These are phyloP conservation scores for Phytomonas sp. DNA, from an alignment of 208 protist genomes.

Conservation along the genomic window DNA sequence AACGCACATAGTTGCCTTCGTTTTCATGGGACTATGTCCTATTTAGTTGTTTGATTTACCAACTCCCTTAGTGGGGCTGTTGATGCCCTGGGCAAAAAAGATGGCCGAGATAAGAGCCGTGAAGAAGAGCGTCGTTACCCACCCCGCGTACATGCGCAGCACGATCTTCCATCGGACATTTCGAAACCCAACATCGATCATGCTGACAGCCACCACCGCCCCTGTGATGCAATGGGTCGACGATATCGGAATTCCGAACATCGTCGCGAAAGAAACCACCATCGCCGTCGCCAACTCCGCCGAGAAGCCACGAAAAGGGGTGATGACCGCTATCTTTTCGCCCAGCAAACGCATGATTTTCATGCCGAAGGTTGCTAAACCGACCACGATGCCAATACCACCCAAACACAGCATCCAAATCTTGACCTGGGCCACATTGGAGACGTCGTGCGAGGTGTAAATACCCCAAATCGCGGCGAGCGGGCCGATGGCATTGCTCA, in stretches of 20 bases:
- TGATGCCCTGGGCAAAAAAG: conserved; percentile 55
- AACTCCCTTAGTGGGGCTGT: conserved; percentile 15
- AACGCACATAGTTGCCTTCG: background rate
- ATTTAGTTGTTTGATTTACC: background rate
- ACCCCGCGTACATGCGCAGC: conserved; percentile 44
- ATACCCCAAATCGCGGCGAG: conserved; percentile 51
- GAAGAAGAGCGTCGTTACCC: conserved; percentile 38
- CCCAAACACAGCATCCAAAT: conserved; percentile 53
- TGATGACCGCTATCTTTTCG: conserved; percentile 40
- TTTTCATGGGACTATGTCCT: background rate
- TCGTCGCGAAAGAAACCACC: conserved; percentile 56
- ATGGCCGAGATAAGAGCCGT: conserved; percentile 34
- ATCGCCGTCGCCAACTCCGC: conserved; percentile 56
- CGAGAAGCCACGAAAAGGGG: conserved; percentile 38
- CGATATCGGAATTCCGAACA: conserved; percentile 62
- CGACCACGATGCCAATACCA: conserved; percentile 57
- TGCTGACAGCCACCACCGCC: conserved; percentile 46
- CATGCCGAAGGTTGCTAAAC: conserved; percentile 53
- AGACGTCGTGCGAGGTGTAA: conserved; percentile 31
- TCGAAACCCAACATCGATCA: conserved; percentile 40
- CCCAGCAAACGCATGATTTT: conserved; percentile 39
- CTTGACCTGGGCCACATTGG: conserved; percentile 16
- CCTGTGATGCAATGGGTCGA: conserved; percentile 86
- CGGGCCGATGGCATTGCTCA: conserved; percentile 62
- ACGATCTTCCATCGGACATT: conserved; percentile 36